Percentiles rank a stretch among this genome's conserved stretches.
phyloP scores from a whole-genome alignment of 495 filamentous ascomycete species.

The Penicillium nucicola region DNA sequence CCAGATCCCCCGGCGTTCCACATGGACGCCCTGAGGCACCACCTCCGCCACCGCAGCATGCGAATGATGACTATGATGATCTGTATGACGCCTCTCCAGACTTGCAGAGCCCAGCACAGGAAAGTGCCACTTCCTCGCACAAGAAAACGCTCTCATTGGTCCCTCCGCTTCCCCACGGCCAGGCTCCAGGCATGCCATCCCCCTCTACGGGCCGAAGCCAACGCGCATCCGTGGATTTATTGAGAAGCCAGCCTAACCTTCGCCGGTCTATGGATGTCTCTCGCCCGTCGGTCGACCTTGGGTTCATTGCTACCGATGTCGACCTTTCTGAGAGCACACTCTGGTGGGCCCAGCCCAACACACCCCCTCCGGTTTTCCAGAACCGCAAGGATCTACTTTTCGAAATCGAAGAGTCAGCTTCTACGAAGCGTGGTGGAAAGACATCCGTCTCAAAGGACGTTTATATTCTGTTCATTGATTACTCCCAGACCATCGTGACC shows the following conservation, averaged over 20 bases:
- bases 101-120: conserved; percentile 37
- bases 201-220: conserved; percentile 42
- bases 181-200: conserved; percentile 40
- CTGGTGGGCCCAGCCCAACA: conserved; percentile 79
- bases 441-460: conserved; percentile 72
- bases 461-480: conserved; percentile 87
- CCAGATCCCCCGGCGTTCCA: conserved; percentile 16
- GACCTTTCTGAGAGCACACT: conserved; percentile 67
- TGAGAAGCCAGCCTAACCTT: conserved; percentile 43
- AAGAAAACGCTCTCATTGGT: conserved; percentile 28
- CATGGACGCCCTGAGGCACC: conserved; percentile 26
- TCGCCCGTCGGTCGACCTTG: conserved; percentile 65
- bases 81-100: conserved; percentile 52
- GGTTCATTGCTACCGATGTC: conserved; percentile 81
- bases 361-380: conserved; percentile 76
- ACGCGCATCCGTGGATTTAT: conserved; percentile 69
- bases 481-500: conserved; percentile 88
- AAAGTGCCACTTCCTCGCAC: conserved; percentile 42
- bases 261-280: conserved; percentile 73
- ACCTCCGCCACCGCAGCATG: conserved; percentile 30
- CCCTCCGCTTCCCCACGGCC: conserved; percentile 27
- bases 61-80: conserved; percentile 42
- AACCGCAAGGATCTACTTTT: conserved; percentile 78
- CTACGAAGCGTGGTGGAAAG: conserved; percentile 64
- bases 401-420: conserved; percentile 75